Base-by-base conservation (phyloP, 2,329 filamentous ascomycete species). In the Monosporascus sp. region DNA sequence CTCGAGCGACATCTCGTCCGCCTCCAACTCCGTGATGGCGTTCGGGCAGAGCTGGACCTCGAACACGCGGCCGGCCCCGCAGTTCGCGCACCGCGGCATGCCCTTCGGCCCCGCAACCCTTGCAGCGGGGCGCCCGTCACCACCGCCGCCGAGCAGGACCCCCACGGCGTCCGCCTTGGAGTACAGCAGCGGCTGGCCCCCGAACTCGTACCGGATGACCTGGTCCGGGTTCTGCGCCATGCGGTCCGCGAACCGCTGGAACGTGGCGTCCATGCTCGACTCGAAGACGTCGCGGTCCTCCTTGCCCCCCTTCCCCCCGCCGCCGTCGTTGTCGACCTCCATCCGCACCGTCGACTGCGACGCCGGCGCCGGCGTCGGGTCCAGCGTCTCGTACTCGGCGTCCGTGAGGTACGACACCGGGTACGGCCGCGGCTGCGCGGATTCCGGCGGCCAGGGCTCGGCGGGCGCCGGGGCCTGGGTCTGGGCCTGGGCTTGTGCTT, bases 11-110 rank as follows among this genome's bases (percentile, higher is more conserved):
- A 84, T 69, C 52, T 87, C 85, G 43, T 92, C 88, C 2, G 81
- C 85, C 75, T 97, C 94, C 51, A 97, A 75, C 75, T 95, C 88
- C 31, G 84, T 83, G 63, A 99, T 99, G 3, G 91, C 87, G 67
- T 96, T 88, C 41, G 94, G 94, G 60, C 88, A 92, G 59, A 99
- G 75, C 76, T 99, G 94, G 54, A 96, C 78, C 77, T 99, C 94
- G 68, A 97, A 97, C 15, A 88, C 83, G 57, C 93, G 83, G 48
- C 80, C 76, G 0, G 79, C 81, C 8, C 88, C 87, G 70, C 94
- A 99, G 62, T 83, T 87, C 27, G 72, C 73, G 68, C 94, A 99
- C 9, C 84, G 75, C 1, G 93, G 91, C 27, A 97, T 83, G 2
- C 80, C 75, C 49, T 68, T 69, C 0, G 51, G 62, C 0, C 64